Percentiles rank a stretch among this genome's conserved stretches.
Conservation (phyloP, 2,329 filamentous ascomycete species). For the Aspergillus quadricinctus region DNA sequence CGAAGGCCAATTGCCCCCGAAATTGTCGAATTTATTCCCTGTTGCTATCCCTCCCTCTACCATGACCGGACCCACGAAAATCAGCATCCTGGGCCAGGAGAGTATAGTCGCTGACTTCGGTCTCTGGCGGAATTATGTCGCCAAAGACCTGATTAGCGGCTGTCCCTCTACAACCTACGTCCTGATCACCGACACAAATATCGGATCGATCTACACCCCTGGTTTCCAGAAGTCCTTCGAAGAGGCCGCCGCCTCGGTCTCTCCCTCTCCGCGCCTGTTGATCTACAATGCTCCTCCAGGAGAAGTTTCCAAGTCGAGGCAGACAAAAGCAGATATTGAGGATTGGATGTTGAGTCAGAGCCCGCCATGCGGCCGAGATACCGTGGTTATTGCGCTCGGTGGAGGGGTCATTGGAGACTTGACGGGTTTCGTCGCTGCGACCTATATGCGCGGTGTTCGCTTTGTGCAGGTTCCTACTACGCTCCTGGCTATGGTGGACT, state of each 20-base stretch:
- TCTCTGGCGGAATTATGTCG: slow-evolving; percentile 79
- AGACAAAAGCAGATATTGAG: slow-evolving; percentile 92
- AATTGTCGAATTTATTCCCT: slow-evolving; percentile 7
- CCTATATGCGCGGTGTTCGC: slow-evolving; percentile 95
- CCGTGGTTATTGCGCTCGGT: slow-evolving; percentile 88
- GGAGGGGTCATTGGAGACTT: slow-evolving; percentile 97
- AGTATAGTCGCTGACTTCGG: slow-evolving; percentile 89
- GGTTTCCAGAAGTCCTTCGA: slow-evolving; percentile 66
- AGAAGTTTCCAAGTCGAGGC: slow-evolving; percentile 86
- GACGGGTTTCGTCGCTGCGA: slow-evolving; percentile 95
- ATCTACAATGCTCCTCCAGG: slow-evolving; percentile 85
- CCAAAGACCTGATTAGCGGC: slow-evolving; percentile 72
- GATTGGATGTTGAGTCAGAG: slow-evolving; percentile 92
- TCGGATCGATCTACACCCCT: slow-evolving; percentile 75
- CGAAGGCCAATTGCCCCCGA: slow-evolving; percentile 5
- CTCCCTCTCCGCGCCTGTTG: slow-evolving; percentile 63
- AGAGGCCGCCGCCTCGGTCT: slow-evolving; percentile 41
- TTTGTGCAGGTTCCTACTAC: slow-evolving; percentile 97
- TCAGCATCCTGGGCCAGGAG: slow-evolving; percentile 82
- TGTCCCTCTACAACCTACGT: slow-evolving; percentile 87
- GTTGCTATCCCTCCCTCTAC: slow-evolving; percentile 8
- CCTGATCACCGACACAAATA: slow-evolving; percentile 93
- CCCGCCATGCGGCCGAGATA: slow-evolving; percentile 82
- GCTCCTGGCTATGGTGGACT: slow-evolving; percentile 94
- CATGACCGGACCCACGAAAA: slow-evolving; percentile 52